Percentiles rank a stretch among this genome's conserved stretches.
Conservation (phyloP, 805 yeast species). For the Saturnispora sekii region DNA sequence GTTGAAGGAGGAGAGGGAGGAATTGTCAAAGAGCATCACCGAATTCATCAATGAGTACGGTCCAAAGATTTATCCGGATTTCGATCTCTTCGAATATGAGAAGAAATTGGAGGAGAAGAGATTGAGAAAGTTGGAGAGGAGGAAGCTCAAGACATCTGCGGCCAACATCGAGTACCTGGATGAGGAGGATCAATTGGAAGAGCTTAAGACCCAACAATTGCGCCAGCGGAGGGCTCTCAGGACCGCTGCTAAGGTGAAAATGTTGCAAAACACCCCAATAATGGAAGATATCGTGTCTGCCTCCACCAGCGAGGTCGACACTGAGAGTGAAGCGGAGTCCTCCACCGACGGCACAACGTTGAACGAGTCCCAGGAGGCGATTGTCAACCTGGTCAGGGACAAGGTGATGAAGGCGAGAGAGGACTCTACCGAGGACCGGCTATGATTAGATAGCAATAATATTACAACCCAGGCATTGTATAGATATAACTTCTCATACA, state of each 20-base stretch:
- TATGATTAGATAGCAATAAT: neutral
- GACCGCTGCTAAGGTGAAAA: constrained; percentile 23
- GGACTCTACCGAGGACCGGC: neutral
- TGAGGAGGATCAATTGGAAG: constrained; percentile 42
- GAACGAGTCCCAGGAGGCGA: constrained; percentile 4
- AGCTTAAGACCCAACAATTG: constrained; percentile 37
- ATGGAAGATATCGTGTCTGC: constrained; percentile 36
- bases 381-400: constrained; percentile 4
- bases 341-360: constrained; percentile 11
- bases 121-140: constrained; percentile 20
- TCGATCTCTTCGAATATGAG: constrained; percentile 45
- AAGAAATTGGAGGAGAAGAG: constrained; percentile 29
- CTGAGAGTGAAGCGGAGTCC: constrained; percentile 20
- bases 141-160: constrained; percentile 11
- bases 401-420: constrained; percentile 3
- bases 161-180: constrained; percentile 12
- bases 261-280: constrained; percentile 42
- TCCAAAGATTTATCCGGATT: constrained; percentile 79
- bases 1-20: constrained; percentile 51
- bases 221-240: constrained; percentile 32
- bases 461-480: neutral
- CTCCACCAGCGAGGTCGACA: constrained; percentile 24
- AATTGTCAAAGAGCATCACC: constrained; percentile 64
- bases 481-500: neutral
- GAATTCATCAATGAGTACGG: constrained; percentile 73